Base-by-base conservation (phyloP, 768 basidiomycete species). In the Rhodocollybia butyracea region DNA sequence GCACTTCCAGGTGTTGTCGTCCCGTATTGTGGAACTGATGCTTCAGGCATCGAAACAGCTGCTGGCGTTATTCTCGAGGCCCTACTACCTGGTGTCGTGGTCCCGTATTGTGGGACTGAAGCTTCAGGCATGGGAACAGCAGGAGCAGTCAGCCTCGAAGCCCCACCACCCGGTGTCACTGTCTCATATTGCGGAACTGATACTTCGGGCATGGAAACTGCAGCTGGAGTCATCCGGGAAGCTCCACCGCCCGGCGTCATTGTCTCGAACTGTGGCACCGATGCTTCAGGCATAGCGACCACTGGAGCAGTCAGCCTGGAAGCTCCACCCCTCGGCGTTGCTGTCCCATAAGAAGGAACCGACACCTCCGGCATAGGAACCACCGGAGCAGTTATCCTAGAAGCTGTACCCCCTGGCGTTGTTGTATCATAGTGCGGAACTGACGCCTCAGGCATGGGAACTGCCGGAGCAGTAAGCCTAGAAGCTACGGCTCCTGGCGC, bases 11-110 rank as follows among this genome's bases (percentile, higher is more conserved):
- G 36, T 8, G 51, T 29, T 11, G 17, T 17, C n/a, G 27, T 19
- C 1, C 11, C 12, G 34, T 29, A 19, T n/a, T 39, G 34, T 17
- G 34, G 50, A 38, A 51, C 38, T 15, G 34, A 24, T 5, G 40
- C 26, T 30, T 32, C 39, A 42, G 52, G 52, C 52, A 54, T 54
- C 5, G 52, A 15, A 12, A 54, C 27, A 34, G 52, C 30, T 17
- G 52, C 39, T 15, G 13, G 22, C 8, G 52, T 54, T 17, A 54
- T 43, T 19, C 40, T 32, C 12, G 52, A 54, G 17, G 22, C 17
- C 26, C 36, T n/a, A 50, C 32, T 34, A 24, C 34, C 46, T 32
- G 10, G 15, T 24, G 8, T 27, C 21, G 8, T 32, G 8, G 38
- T 22, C 6, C 30, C 38, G 15, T 29, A 50, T 50, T 50, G 47